Evolutionary conservation across 139 green algal species (phyloP), one percentile per base, ranked within the genome.

Genomic region (Pseudopediastrum boryanum): DNA sequence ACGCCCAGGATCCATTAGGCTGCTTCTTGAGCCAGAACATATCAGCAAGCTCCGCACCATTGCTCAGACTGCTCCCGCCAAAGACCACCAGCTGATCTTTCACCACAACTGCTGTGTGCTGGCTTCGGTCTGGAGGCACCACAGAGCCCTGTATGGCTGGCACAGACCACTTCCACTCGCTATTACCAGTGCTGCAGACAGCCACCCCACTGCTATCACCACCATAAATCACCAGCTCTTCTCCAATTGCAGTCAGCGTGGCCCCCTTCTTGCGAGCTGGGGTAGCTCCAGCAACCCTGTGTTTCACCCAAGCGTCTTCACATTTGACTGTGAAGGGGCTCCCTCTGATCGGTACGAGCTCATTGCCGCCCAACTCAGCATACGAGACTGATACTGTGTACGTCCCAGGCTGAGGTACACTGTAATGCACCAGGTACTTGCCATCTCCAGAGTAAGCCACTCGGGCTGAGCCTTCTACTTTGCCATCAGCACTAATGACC

Each of bases 381-480:
- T 93, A 89, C 3, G 79, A 85, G 6, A 97, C 89, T 61, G 91
- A 82, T 66, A 97, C 83, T 33, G 51, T 31, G 43, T 73, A 80
- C 2, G 43, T 10, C 4, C 73, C 59, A 33, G 73, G 73, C 58
- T 41, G 59, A 2, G 73, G 73, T 44, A 65, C 59, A 62, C 72
- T 84, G 86, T 93, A 94, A 27, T 82, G 70, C 0, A 89, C 84
- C 65, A 94, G 79, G 70, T 96, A 94, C 43, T 80, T 75, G 70
- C 93, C 93, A 77, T 92, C 93, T 59, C 89, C 71, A 4, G 92
- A 82, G 81, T 97, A 92, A 10, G 72, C 54, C 25, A 95, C 80
- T 58, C 86, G 80, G 1, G 83, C 71, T 2, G 74, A 70, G 56
- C 93, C 92, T 50, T 89, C 58, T 19, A 85, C 50, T 27, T 87